Evolutionary conservation across 768 basidiomycete species (phyloP), one percentile per base, ranked within the genome.

Genomic region (Royoungia palumana): DNA sequence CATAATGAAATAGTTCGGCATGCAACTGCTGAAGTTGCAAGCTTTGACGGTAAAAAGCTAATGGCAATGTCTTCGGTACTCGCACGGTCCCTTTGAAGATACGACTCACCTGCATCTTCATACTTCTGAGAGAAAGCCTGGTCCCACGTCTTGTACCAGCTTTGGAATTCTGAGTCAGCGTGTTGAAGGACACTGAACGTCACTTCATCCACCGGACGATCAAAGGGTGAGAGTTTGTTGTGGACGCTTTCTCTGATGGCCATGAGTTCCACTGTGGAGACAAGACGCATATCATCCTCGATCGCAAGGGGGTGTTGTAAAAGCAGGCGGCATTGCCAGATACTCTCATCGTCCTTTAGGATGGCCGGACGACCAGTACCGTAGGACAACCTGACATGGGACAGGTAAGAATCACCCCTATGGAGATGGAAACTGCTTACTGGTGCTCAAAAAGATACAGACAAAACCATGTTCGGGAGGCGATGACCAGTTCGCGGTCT

Each of bases 291-390:
- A 60, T 97, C 94, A 56, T 95, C 93, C 60, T 91, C 85, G 51
- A 95, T 89, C 13, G 90, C 80, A 24, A 95, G 71, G 32, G 94
- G 94, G 64, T 96, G 94, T 54, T 84, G 82, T 20, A 96, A 71
- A 17, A 97, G 75, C 39, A 84, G 72, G 30, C 87, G 82, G 57
- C 89, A 91, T 51, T 89, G 81, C 60, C 75, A 78, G 50, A 97
- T 93, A 43, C 90, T 87, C 63, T 94, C 93, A 57, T 97, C 94
- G 51, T 95, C 91, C 60, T 89, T 88, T 24, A 96, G 72, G 38
- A 96, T 91, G 1, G 93, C 90, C 2, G 94, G 93, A 30, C 94
- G 85, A 10, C 94, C 94, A 35, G 89, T 95, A 4, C 94, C 94
- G 58, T 94, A 97, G 0, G 93, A 94, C 68, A 97, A 77, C 62